Base-by-base conservation (phyloP, 768 basidiomycete genomes). In the Lactarius hatsudake region DNA sequence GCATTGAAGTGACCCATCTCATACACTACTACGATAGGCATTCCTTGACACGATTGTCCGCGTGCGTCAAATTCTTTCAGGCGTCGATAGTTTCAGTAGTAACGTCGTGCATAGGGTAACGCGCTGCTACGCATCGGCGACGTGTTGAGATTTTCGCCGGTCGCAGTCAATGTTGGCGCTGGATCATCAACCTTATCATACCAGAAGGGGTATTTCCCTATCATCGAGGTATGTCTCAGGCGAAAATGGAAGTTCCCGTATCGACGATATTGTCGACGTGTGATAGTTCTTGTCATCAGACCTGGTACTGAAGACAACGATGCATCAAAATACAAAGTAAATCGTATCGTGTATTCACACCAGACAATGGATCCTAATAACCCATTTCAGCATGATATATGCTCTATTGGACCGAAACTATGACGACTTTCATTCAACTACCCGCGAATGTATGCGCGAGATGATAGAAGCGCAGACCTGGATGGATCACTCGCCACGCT, bases 311-410 rank as follows among this genome's bases (percentile, higher is more conserved):
- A 76, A 76, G 54, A 74, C 69, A 23, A 76, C 75, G 5, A 64
- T 78, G 64, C 72, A 75, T 40, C 72, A 72, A 30, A 74, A 73
- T 54, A 76, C 76, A 59, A 76, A 76, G 76, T 75, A 57, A 59
- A 65, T 66, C 20, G n/a, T 26, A 15, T 34, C 18, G 5, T 62
- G 3, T 45, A 48, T 20, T 15, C 32, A 3, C 26, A 61, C 3
- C 17, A 12, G 30, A 40, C 40, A 7, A 20, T 38, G 9, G 5
- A 7, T 56, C 51, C 23, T 63, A 53, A 62, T 26, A 10, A 18
- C 13, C 18, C 17, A n/a, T 57, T 30, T 30, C 26, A 74, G 73
- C 48, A 64, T 64, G 20, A 38, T 74, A 23, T 74, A 74, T 40
- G 67, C 69, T 20, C n/a, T 74, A 28, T 42, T 79, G 20, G 71